Evolutionary conservation across 2,329 filamentous ascomycete genomes (phyloP), one percentile per base, ranked within the genome.

Genomic region (Furcasterigmium furcatum): DNA sequence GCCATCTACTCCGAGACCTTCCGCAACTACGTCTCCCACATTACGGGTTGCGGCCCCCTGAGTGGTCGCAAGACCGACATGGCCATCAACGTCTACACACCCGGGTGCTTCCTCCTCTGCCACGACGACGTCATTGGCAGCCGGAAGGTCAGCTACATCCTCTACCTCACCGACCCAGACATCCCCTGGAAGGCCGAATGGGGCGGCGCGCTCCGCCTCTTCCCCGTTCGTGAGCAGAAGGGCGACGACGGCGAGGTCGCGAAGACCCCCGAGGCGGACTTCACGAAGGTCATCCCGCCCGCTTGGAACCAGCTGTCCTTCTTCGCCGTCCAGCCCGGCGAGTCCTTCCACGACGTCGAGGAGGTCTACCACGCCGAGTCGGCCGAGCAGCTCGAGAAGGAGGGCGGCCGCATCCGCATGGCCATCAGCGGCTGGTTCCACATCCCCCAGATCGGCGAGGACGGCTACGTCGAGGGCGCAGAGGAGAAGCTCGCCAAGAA

Each of bases 91-190:
- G 85, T 99, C 42, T 99, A 99, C 67, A 96, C 91, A 0, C 92
- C 94, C 5, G 92, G 94, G 34, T 97, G 92, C 63, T 95, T 95
- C 65, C 77, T 99, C 21, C 77, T 99, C 24, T 97, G 94, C 68
- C 94, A 99, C 61, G 94, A 99, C 74, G 94, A 99, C 68, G 94
- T 99, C 50, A 99, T 99, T 65, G 94, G 94, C n/a, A 96, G 87
- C 60, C 81, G 94, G 49, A 85, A 91, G 54, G 85, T 99, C 58
- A 96, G 91, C 75, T 99, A 96, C 66, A 99, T 99, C 55, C 76
- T 99, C 48, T 99, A 99, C 65, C 75, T 99, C 51, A 92, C 90
- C 13, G 90, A 97, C 61, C 94, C 94, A 4, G 92, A 97, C 59
- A 83, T 77, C 48, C 85, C 88, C 6, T 99, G 94, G 94, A 82